Percentiles rank a stretch among this genome's conserved stretches.
phyloP scores from a whole-genome alignment of 495 filamentous ascomycete genomes.

The Lepidopterella palustris region DNA sequence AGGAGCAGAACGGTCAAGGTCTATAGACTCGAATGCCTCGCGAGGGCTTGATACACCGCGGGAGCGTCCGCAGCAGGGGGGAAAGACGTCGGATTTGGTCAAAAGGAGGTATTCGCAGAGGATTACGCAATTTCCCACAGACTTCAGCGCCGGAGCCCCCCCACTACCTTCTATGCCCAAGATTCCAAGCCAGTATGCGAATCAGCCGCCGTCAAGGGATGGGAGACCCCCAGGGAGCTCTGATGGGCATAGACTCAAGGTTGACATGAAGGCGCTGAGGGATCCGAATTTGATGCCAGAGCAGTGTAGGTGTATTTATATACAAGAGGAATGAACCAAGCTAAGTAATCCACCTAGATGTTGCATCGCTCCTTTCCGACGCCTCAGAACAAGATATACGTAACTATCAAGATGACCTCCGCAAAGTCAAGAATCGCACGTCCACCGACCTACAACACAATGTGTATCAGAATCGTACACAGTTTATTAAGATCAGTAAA shows the following conservation, averaged over 20 bases:
- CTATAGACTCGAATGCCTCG: background rate
- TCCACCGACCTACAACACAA: slow-evolving; percentile 90
- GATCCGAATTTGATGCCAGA: slow-evolving; percentile 74
- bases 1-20: background rate
- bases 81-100: slow-evolving; percentile 80
- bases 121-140: slow-evolving; percentile 66
- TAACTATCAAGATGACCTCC: slow-evolving; percentile 68
- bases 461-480: slow-evolving; percentile 94
- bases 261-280: slow-evolving; percentile 66
- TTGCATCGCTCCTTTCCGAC: slow-evolving; percentile 72
- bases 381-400: slow-evolving; percentile 91
- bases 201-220: slow-evolving; percentile 28
- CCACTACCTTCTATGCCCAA: slow-evolving; percentile 60
- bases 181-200: slow-evolving; percentile 45
- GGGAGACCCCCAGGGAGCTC: slow-evolving; percentile 41
- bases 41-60: slow-evolving; percentile 27
- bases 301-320: slow-evolving; percentile 32
- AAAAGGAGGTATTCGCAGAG: slow-evolving; percentile 90
- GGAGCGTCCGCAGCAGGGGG: slow-evolving; percentile 16
- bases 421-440: slow-evolving; percentile 73
- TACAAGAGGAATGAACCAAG: background rate
- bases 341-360: slow-evolving; percentile 48
- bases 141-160: slow-evolving; percentile 57
- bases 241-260: slow-evolving; percentile 41
- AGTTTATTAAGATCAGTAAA: slow-evolving; percentile 98